These are phyloP conservation scores for Pholiota adiposa DNA, from an alignment of 1,284 basidiomycete genomes.

Conservation along the genomic window DNA sequence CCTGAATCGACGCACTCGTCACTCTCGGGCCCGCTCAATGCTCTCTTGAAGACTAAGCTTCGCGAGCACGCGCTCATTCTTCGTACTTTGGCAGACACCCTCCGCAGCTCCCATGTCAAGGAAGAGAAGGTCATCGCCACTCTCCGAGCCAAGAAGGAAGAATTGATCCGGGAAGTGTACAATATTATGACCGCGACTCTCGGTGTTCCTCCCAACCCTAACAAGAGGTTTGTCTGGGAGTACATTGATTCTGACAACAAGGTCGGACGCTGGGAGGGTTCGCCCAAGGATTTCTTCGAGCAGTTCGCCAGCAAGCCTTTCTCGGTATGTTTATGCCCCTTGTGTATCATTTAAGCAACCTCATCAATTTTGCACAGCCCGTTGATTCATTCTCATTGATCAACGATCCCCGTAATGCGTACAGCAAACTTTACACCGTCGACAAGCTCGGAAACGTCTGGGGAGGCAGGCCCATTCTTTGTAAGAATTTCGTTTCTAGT, in stretches of 20 bases:
- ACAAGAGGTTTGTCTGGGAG: slow-evolving; percentile 84
- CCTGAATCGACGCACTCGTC: slow-evolving; percentile 89
- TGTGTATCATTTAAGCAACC: slow-evolving; percentile 6
- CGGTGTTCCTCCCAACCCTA: slow-evolving; percentile 80
- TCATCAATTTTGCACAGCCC: slow-evolving; percentile 42
- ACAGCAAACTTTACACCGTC: slow-evolving; percentile 88
- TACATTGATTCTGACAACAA: slow-evolving; percentile 86
- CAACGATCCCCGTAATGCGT: slow-evolving; percentile 90
- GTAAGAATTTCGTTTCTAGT: slow-evolving; percentile 46
- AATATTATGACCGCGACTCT: slow-evolving; percentile 86
- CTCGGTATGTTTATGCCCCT: slow-evolving; percentile 44
- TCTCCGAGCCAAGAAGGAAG: slow-evolving; percentile 82
- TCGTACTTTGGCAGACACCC: slow-evolving; percentile 61
- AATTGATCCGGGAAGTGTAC: slow-evolving; percentile 85
- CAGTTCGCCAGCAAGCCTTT: slow-evolving; percentile 62
- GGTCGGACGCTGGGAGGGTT: slow-evolving; percentile 76
- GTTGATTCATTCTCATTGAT: slow-evolving; percentile 88
- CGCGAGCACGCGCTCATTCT: slow-evolving; percentile 89
- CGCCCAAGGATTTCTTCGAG: slow-evolving; percentile 81
- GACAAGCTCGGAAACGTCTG: slow-evolving; percentile 92
- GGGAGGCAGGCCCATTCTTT: slow-evolving; percentile 82
- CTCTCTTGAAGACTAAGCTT: slow-evolving; percentile 86
- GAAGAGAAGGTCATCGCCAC: slow-evolving; percentile 49
- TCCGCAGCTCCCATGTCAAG: slow-evolving; percentile 50
- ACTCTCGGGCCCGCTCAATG: slow-evolving; percentile 74